Evolutionary conservation across 208 protist genomes (phyloP).

Genomic region (Trypanosoma platydactyli): DNA sequence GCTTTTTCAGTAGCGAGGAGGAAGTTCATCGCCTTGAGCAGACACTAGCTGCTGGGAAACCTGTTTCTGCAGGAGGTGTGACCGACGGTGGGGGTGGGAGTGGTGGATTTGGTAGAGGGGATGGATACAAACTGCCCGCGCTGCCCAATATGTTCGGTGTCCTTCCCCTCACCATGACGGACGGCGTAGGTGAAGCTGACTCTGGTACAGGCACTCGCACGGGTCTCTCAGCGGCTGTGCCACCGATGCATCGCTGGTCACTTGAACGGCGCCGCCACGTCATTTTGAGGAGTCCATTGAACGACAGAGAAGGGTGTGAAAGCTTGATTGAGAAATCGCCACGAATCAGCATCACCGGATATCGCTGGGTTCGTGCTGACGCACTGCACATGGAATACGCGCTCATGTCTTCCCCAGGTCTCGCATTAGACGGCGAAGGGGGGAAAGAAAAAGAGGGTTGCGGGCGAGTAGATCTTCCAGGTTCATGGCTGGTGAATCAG

Average conservation of each 20-base stretch:
- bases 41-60: slow-evolving; percentile 5
- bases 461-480: background rate
- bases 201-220: background rate
- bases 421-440: background rate
- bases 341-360: slow-evolving; percentile 1
- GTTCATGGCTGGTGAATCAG: slow-evolving; percentile 11
- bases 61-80: background rate
- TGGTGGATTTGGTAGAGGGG: background rate
- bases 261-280: slow-evolving; percentile 22
- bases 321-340: background rate
- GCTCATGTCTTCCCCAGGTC: slow-evolving; percentile 1
- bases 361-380: slow-evolving; percentile 26
- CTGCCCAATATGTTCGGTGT: slow-evolving; percentile 40
- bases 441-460: background rate
- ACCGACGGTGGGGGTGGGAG: background rate
- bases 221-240: slow-evolving; percentile 5
- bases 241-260: slow-evolving; percentile 25
- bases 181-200: background rate
- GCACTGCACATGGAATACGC: slow-evolving; percentile 18
- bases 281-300: background rate
- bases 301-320: background rate
- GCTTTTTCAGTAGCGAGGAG: slow-evolving; percentile 22
- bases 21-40: slow-evolving; percentile 27
- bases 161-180: background rate
- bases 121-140: slow-evolving; percentile 4